phyloP scores from a whole-genome alignment of 768 basidiomycete species.

The Suillus ampliporus region DNA sequence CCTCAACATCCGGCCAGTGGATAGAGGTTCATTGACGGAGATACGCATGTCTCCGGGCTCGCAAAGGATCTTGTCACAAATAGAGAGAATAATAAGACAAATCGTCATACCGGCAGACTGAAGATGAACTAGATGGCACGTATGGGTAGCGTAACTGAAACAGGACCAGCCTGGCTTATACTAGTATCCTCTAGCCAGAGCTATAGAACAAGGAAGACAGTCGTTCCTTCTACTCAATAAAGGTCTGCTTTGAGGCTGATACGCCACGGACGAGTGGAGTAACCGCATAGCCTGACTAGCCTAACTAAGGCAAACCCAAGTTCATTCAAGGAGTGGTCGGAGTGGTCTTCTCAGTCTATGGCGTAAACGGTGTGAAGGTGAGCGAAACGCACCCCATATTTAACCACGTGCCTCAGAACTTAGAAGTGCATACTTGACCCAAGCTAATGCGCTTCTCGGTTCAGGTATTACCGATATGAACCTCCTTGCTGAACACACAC shows the following conservation, averaged over 20 bases:
- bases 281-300: neutral
- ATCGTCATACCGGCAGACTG: neutral
- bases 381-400: neutral
- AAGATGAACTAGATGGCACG: neutral
- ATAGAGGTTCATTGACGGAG: neutral
- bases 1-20: neutral
- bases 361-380: neutral
- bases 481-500: slow-evolving; percentile 26
- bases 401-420: too few species aligned
- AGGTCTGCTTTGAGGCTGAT: too few species aligned
- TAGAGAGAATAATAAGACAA: neutral
- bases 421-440: neutral
- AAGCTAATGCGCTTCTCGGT: neutral
- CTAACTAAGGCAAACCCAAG: neutral
- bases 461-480: neutral
- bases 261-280: neutral
- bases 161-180: neutral
- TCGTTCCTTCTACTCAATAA: too few species aligned
- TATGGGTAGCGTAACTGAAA: neutral
- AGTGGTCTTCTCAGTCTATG: neutral
- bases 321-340: neutral
- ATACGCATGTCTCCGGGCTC: neutral
- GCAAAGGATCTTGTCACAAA: neutral
- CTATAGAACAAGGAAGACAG: too few species aligned
- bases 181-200: too few species aligned